A percentile compares a stretch with the other conserved stretches of the same genome.
Evolutionary conservation across 495 filamentous ascomycete genomes (phyloP).

Genomic region (Coniosporium apollinis): DNA sequence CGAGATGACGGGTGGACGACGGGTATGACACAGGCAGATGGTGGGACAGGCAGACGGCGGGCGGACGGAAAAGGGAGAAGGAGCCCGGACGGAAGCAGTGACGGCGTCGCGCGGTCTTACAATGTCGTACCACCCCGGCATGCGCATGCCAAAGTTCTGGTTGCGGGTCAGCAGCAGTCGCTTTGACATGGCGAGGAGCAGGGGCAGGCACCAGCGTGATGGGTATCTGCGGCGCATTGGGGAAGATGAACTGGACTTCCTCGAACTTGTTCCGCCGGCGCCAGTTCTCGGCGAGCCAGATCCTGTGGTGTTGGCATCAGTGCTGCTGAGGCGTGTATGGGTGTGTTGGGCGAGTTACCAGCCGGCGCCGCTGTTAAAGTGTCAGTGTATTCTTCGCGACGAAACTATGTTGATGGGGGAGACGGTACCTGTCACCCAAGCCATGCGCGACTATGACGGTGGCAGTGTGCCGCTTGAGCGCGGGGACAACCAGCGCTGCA

Average conservation of each 20-base stretch:
- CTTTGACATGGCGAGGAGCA: neutral
- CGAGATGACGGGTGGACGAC: too few relatives aligned
- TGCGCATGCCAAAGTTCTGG: slow-evolving; percentile 62
- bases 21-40: too few relatives aligned
- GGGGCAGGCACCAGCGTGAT: slow-evolving; percentile 67
- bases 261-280: slow-evolving; percentile 67
- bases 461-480: slow-evolving; percentile 78
- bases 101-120: slow-evolving; percentile 38
- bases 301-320: slow-evolving; percentile 26
- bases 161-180: neutral
- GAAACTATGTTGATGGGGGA: too few relatives aligned
- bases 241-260: slow-evolving; percentile 84
- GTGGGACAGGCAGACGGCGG: slow-evolving; percentile 1
- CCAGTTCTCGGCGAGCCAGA: slow-evolving; percentile 74
- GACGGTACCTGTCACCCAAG: slow-evolving; percentile 62
- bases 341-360: slow-evolving; percentile 16
- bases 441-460: slow-evolving; percentile 92
- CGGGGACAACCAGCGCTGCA: slow-evolving; percentile 61
- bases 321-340: neutral
- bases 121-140: slow-evolving; percentile 93
- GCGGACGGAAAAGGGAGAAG: neutral
- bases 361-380: slow-evolving; percentile 16
- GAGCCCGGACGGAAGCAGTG: slow-evolving; percentile 12
- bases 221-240: slow-evolving; percentile 79
- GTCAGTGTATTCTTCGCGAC: slow-evolving; percentile 2